Evolutionary conservation across 208 protist genomes (phyloP), one percentile per base, ranked within the genome.

Genomic region (Leptomonas pyrrhocoris): DNA sequence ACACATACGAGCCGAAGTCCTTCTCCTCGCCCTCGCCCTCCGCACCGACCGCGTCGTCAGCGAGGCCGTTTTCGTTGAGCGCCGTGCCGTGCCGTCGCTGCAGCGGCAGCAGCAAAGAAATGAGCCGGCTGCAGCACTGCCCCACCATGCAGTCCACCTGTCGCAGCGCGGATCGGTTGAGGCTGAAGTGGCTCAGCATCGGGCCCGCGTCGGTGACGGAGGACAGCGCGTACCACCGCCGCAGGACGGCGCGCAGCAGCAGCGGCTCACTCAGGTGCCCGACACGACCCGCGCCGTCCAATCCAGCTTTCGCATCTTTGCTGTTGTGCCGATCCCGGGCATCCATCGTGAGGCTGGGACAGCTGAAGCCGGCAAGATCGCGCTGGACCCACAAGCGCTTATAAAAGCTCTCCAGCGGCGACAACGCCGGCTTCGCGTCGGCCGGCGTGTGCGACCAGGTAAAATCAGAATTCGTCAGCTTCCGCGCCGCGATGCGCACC

Each of bases 191-290:
- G 25, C 15, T 42, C 15, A 73, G 31, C 48, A 90, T 72, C 11
- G 15, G 12, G 31, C 64, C 28, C 13, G 81, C 49, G 19, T 77
- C 79, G 5, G 73, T 53, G 13, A 49, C 36, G n/a, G 46, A 79
- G 0, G 67, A 55, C 56, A 73, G 84, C n/a, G 82, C 55, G 61
- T 93, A 94, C 86, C 89, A 92, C 18, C 81, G 68, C 36, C 65
- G 77, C 55, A 94, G 28, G 5, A 94, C n/a, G 9, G 81, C 76
- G 1, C 77, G 77, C 56, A 90, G 61, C 68, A 92, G 45, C 36
- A 94, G 73, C 18, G 89, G 89, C 54, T 94, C 89, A 55, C 89
- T 94, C 9, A 93, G 77, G n/a, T 83, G 63, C 23, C 70, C 68
- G 11, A 23, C 66, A 19, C 56, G 27, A 15, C 23, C 23, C 2